Evolutionary conservation across 1,284 basidiomycete genomes (phyloP).

Genomic region (Ganoderma lingzhi): DNA sequence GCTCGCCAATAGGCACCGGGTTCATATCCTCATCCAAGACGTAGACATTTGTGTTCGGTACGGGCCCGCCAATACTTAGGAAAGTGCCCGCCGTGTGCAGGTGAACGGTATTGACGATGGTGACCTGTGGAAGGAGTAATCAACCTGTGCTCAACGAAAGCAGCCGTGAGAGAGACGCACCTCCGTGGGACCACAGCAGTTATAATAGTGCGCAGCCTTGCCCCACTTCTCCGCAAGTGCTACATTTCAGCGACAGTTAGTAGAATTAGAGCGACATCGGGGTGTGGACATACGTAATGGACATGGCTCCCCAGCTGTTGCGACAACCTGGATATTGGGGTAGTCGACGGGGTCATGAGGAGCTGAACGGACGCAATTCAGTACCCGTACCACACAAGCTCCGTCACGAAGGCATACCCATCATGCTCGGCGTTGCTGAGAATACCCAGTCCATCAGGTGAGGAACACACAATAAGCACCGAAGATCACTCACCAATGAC

Average conservation of each 20-base stretch:
- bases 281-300: slow-evolving; percentile 52
- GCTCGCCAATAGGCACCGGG: slow-evolving; percentile 59
- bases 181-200: slow-evolving; percentile 60
- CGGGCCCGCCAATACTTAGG: slow-evolving; percentile 62
- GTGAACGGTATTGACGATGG: slow-evolving; percentile 67
- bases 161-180: slow-evolving; percentile 37
- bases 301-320: slow-evolving; percentile 69
- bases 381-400: not conserved
- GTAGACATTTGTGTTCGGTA: slow-evolving; percentile 67
- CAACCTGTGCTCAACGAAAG: slow-evolving; percentile 6
- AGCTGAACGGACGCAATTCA: slow-evolving; percentile 33
- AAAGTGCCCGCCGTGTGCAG: slow-evolving; percentile 51
- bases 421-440: slow-evolving; percentile 49
- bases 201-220: slow-evolving; percentile 49
- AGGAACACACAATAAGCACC: slow-evolving; percentile 32
- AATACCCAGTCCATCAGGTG: slow-evolving; percentile 36
- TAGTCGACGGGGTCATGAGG: slow-evolving; percentile 63
- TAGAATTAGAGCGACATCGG: slow-evolving; percentile 4
- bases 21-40: slow-evolving; percentile 59
- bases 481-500: slow-evolving; percentile 54
- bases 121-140: slow-evolving; percentile 48
- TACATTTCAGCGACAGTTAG: slow-evolving; percentile 34
- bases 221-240: slow-evolving; percentile 66
- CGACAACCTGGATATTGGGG: slow-evolving; percentile 63
- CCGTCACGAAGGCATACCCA: slow-evolving; percentile 39